Evolutionary conservation across 768 basidiomycete species (phyloP).

Genomic region (Termitomyces heimii): DNA sequence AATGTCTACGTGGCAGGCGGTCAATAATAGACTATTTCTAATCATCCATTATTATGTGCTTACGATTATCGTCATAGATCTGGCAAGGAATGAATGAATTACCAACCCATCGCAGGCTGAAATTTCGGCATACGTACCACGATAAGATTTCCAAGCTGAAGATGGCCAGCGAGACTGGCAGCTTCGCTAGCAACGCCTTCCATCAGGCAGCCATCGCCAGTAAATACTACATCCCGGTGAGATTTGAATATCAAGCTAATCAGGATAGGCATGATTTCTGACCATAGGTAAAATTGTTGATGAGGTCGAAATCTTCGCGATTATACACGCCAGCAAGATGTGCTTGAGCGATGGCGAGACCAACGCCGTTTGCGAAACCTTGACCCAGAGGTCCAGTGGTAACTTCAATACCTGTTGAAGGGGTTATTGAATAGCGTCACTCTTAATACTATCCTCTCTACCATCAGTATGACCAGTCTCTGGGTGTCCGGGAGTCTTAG

Average conservation of each 20-base stretch:
- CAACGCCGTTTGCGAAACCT: slow-evolving; percentile 90
- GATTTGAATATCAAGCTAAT: slow-evolving; percentile 1
- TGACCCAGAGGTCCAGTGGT: slow-evolving; percentile 97
- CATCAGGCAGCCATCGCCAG: slow-evolving; percentile 95
- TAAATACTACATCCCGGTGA: slow-evolving; percentile 53
- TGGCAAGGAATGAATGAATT: slow-evolving; percentile 20
- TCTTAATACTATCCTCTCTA: slow-evolving; percentile 9
- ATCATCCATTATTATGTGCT: slow-evolving; percentile 20
- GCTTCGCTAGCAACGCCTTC: slow-evolving; percentile 95
- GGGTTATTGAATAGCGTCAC: background rate
- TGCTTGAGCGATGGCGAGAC: slow-evolving; percentile 88
- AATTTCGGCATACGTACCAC: slow-evolving; percentile 48
- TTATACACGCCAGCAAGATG: slow-evolving; percentile 90
- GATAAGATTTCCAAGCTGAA: slow-evolving; percentile 89
- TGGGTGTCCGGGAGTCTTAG: slow-evolving; percentile 91
- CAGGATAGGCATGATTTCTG: slow-evolving; percentile 8
- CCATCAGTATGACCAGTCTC: slow-evolving; percentile 59
- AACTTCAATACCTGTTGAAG: slow-evolving; percentile 63
- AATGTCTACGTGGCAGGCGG: slow-evolving; percentile 52
- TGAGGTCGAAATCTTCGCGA: slow-evolving; percentile 73
- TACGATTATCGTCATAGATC: slow-evolving; percentile 96
- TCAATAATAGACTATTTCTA: slow-evolving; percentile 2
- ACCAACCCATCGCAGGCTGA: background rate
- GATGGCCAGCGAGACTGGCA: slow-evolving; percentile 87
- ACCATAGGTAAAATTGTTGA: slow-evolving; percentile 91